Percentiles rank a stretch among this genome's conserved stretches.
These are phyloP conservation scores for Penicillium hordei DNA, from an alignment of 2,329 filamentous ascomycete genomes.

Conservation along the genomic window DNA sequence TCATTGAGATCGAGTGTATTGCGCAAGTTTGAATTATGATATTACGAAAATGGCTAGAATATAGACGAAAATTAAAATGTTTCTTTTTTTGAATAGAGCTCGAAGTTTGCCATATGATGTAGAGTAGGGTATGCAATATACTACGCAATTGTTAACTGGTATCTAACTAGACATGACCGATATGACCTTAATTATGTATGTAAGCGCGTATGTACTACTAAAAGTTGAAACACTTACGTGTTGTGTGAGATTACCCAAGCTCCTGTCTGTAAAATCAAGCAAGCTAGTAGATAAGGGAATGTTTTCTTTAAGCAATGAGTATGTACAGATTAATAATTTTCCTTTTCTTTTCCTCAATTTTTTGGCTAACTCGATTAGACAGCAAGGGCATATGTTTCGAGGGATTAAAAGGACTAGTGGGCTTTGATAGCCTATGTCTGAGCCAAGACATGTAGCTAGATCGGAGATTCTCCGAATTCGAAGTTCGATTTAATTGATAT, in stretches of 20 bases:
- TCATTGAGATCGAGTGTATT: constrained; percentile 50
- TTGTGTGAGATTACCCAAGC: no score
- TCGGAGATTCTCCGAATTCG: neutral
- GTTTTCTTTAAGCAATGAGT: no score
- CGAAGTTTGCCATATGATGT: neutral
- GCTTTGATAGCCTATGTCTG: neutral
- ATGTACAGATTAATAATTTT: neutral
- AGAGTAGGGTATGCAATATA: neutral
- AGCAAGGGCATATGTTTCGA: neutral
- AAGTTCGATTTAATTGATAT: neutral
- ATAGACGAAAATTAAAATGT: neutral
- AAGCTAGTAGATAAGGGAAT: no score
- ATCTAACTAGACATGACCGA: neutral
- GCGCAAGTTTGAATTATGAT: constrained; percentile 34
- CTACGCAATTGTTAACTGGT: neutral
- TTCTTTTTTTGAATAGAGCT: neutral
- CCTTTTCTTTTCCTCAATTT: neutral
- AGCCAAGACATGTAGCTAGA: neutral
- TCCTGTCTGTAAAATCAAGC: no score
- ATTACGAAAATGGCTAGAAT: neutral
- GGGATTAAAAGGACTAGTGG: neutral
- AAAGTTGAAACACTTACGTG: neutral
- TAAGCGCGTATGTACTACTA: neutral
- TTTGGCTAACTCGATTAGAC: neutral
- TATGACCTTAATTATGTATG: no score